These are phyloP conservation scores for Neoscytalidium dimidiatum DNA, from an alignment of 2,329 filamentous ascomycete species.

Conservation along the genomic window DNA sequence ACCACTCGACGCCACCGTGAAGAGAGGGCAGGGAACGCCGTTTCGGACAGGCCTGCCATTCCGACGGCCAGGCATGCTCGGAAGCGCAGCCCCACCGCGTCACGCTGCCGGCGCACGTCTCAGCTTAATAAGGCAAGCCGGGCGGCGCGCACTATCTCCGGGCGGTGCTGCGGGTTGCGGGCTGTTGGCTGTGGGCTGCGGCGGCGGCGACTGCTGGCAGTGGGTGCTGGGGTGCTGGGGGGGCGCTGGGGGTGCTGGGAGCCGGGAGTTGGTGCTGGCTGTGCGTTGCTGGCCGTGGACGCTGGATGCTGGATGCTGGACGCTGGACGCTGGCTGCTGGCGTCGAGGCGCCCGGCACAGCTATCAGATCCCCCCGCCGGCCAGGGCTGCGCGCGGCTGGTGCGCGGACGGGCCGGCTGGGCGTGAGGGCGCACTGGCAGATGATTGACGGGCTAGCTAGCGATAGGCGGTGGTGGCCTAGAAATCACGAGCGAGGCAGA, in stretches of 20 bases:
- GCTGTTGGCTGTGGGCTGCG: no score
- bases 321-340: no score
- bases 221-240: no score
- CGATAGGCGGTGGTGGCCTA: conserved; percentile 14
- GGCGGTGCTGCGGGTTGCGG: neutral
- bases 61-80: conserved; percentile 17
- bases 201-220: no score
- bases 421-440: conserved; percentile 7
- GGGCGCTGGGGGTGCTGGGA: no score
- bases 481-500: conserved; percentile 6
- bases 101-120: conserved; percentile 10
- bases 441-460: conserved; percentile 11
- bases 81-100: conserved; percentile 17
- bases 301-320: no score
- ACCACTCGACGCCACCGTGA: conserved; percentile 16
- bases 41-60: conserved; percentile 16
- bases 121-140: conserved; percentile 17
- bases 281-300: no score
- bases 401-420: conserved; percentile 13
- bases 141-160: conserved; percentile 13
- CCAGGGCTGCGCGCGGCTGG: conserved; percentile 14
- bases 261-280: no score
- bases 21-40: conserved; percentile 15
- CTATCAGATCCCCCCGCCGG: conserved; percentile 14
- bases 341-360: conserved; percentile 7